Evolutionary conservation across 495 filamentous ascomycete species (phyloP).

Genomic region (Tuber magnatum): DNA sequence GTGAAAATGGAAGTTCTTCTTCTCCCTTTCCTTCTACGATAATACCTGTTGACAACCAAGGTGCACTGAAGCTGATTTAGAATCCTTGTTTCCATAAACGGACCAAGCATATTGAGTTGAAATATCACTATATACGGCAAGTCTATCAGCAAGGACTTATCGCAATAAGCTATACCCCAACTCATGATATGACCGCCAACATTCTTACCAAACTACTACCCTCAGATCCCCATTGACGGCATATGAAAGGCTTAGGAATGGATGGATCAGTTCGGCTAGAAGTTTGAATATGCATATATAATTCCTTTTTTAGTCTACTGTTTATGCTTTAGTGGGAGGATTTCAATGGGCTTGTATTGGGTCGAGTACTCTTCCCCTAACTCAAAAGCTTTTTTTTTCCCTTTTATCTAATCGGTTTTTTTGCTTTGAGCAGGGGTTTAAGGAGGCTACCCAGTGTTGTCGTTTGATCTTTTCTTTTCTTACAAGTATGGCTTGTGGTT

Average conservation of each 20-base stretch:
- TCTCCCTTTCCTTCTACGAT: neutral
- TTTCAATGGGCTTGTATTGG: too few species aligned
- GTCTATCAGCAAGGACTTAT: neutral
- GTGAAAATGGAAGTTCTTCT: neutral
- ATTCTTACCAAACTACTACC: neutral
- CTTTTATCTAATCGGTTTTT: neutral
- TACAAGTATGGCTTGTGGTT: too few species aligned
- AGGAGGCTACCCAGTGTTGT: neutral
- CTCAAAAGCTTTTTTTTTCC: too few species aligned
- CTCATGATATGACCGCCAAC: neutral
- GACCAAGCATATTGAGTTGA: neutral
- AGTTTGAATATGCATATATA: too few species aligned
- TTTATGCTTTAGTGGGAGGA: too few species aligned
- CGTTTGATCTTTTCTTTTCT: too few species aligned
- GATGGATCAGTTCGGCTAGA: neutral
- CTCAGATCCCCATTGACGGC: neutral
- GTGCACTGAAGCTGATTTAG: neutral
- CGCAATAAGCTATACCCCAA: neutral
- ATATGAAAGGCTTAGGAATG: neutral
- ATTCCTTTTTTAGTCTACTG: too few species aligned
- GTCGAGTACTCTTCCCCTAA: too few species aligned
- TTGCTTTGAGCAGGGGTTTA: neutral
- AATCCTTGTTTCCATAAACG: neutral
- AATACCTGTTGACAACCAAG: conserved; percentile 4
- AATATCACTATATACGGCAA: neutral